phyloP scores from a whole-genome alignment of 2,329 filamentous ascomycete species.

The Trichoderma semiorbis region DNA sequence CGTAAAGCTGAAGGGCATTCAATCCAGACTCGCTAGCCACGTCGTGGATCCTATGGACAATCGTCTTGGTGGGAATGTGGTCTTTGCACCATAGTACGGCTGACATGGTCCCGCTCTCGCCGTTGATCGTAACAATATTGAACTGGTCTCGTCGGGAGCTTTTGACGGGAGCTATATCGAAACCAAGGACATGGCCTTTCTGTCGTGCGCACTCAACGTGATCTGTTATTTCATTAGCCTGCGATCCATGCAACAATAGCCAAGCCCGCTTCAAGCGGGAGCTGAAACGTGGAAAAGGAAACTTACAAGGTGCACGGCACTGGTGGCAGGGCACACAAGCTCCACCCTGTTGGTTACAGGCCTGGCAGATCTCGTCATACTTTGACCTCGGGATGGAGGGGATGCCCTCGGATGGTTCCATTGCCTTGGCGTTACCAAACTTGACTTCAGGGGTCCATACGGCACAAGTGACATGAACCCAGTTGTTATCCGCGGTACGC shows the following conservation, averaged over 20 bases:
- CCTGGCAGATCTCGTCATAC: slow-evolving; percentile 76
- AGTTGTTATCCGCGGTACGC: slow-evolving; percentile 92
- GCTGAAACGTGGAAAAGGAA: background rate
- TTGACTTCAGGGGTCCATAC: slow-evolving; percentile 90
- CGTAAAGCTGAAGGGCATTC: slow-evolving; percentile 82
- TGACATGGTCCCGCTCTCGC: slow-evolving; percentile 78
- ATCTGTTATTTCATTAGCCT: slow-evolving; percentile 20
- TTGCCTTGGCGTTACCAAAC: slow-evolving; percentile 77
- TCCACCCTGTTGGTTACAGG: slow-evolving; percentile 72
- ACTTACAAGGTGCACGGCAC: slow-evolving; percentile 55
- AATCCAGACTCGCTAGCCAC: slow-evolving; percentile 65
- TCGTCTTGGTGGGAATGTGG: slow-evolving; percentile 68
- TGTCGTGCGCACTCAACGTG: slow-evolving; percentile 91
- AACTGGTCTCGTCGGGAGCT: slow-evolving; percentile 78
- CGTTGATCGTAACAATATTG: slow-evolving; percentile 74
- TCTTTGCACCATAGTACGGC: slow-evolving; percentile 90
- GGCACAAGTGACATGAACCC: slow-evolving; percentile 93
- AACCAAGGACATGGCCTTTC: slow-evolving; percentile 77
- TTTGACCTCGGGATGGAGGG: slow-evolving; percentile 70
- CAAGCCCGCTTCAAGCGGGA: background rate
- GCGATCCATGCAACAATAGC: background rate
- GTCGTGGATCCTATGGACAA: slow-evolving; percentile 77
- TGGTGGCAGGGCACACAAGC: slow-evolving; percentile 81
- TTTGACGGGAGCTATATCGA: slow-evolving; percentile 88
- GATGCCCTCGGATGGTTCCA: slow-evolving; percentile 88